Percentiles rank a stretch among this genome's conserved stretches.
phyloP scores from a whole-genome alignment of 345 rosid species.

The Eucalyptus pauciflora region DNA sequence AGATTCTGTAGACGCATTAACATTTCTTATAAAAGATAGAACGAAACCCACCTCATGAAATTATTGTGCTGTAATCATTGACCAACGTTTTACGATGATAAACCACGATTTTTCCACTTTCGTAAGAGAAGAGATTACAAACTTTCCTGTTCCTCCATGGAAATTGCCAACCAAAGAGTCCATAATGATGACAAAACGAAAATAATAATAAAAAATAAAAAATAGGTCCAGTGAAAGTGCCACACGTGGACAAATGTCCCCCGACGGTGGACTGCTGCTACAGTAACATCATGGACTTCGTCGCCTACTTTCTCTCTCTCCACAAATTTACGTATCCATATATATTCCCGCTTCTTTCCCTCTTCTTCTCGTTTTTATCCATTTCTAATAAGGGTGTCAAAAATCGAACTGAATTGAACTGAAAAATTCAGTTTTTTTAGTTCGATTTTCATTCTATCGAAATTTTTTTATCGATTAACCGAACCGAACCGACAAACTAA shows the following conservation, averaged over 20 bases:
- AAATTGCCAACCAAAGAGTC: neutral
- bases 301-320: neutral
- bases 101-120: neutral
- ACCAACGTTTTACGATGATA: neutral
- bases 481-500: no score
- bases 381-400: neutral
- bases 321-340: neutral
- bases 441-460: no score
- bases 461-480: no score
- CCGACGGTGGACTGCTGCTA: neutral
- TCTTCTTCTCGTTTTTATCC: neutral
- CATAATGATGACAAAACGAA: neutral
- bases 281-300: neutral
- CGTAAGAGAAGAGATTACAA: neutral
- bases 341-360: neutral
- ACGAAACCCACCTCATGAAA: neutral
- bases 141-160: neutral
- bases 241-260: neutral
- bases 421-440: no score
- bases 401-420: rapidly evolving
- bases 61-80: neutral
- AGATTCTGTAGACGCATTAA: rapidly evolving
- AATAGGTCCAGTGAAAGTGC: neutral
- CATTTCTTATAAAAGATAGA: neutral
- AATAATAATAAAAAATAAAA: neutral